phyloP scores from a whole-genome alignment of 2,329 filamentous ascomycete genomes.

The Scedosporium apiospermum region DNA sequence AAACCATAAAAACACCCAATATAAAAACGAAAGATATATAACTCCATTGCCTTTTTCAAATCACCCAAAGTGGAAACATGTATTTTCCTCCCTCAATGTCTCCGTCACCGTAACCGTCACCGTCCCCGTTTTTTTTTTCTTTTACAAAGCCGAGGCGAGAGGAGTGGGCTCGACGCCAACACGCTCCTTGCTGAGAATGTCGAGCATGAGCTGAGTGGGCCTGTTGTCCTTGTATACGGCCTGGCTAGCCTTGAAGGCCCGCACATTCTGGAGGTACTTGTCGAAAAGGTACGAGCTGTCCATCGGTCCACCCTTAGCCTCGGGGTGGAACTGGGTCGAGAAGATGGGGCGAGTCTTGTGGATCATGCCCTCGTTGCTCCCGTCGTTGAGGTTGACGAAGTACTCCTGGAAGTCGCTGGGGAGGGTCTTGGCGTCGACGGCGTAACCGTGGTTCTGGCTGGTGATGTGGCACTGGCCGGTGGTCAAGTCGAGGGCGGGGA shows the following conservation, averaged over 20 bases:
- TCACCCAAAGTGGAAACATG: background rate
- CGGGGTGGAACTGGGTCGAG: slow-evolving; percentile 96
- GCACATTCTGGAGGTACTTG: slow-evolving; percentile 84
- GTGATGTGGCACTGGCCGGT: slow-evolving; percentile 98
- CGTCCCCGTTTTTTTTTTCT: too few relatives aligned
- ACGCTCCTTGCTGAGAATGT: slow-evolving; percentile 87
- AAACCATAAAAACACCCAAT: slow-evolving; percentile 1
- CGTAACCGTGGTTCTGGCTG: slow-evolving; percentile 96
- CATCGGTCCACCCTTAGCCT: slow-evolving; percentile 93
- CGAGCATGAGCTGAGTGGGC: slow-evolving; percentile 78
- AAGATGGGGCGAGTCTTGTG: slow-evolving; percentile 96
- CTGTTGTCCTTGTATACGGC: slow-evolving; percentile 74
- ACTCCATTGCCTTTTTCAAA: slow-evolving; percentile 1
- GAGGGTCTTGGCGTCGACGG: slow-evolving; percentile 77
- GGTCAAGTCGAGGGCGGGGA: slow-evolving; percentile 86
- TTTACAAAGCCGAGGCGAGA: slow-evolving; percentile 39
- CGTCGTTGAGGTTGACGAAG: slow-evolving; percentile 97
- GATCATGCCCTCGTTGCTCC: slow-evolving; percentile 95
- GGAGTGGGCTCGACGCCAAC: slow-evolving; percentile 73
- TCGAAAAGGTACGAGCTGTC: slow-evolving; percentile 96
- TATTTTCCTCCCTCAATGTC: background rate
- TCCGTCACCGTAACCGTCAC: too few relatives aligned
- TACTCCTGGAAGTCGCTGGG: slow-evolving; percentile 90
- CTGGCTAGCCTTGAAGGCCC: slow-evolving; percentile 80
- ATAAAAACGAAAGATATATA: slow-evolving; percentile 5